Evolutionary conservation across 495 filamentous ascomycete genomes (phyloP).

Genomic region (Penicillium lividum): DNA sequence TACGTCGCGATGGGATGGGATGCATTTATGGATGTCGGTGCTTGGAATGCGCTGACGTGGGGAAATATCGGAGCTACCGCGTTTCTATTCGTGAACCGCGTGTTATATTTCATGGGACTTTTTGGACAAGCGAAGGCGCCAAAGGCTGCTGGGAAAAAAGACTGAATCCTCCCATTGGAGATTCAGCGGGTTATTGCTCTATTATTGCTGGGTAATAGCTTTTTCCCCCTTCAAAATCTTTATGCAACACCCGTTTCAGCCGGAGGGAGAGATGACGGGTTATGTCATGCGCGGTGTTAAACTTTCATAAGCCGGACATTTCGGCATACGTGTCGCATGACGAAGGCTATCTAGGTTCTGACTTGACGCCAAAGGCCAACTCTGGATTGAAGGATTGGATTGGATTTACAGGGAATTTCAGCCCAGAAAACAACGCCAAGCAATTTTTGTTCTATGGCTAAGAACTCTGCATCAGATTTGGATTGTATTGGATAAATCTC

Average conservation of each 20-base stretch:
- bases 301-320: not conserved
- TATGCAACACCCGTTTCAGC: not conserved
- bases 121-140: slow-evolving; percentile 51
- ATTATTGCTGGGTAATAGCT: not conserved
- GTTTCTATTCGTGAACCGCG: slow-evolving; percentile 55
- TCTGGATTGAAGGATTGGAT: slow-evolving; percentile 11
- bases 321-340: slow-evolving; percentile 1
- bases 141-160: slow-evolving; percentile 29
- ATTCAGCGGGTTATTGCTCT: not conserved
- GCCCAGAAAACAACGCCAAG: not conserved
- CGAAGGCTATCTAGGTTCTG: not conserved
- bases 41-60: slow-evolving; percentile 72
- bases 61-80: slow-evolving; percentile 68
- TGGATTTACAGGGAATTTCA: not conserved
- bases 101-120: slow-evolving; percentile 56
- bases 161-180: slow-evolving; percentile 1
- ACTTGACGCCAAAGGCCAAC: not conserved
- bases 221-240: not conserved
- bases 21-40: slow-evolving; percentile 50
- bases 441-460: not conserved
- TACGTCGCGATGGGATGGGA: slow-evolving; percentile 58
- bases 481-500: not conserved
- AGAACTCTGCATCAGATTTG: not conserved
- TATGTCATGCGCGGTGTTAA: not conserved
- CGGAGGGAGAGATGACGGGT: not conserved